These are phyloP conservation scores for Colletotrichum incanum DNA, from an alignment of 2,329 filamentous ascomycete species.

Conservation along the genomic window DNA sequence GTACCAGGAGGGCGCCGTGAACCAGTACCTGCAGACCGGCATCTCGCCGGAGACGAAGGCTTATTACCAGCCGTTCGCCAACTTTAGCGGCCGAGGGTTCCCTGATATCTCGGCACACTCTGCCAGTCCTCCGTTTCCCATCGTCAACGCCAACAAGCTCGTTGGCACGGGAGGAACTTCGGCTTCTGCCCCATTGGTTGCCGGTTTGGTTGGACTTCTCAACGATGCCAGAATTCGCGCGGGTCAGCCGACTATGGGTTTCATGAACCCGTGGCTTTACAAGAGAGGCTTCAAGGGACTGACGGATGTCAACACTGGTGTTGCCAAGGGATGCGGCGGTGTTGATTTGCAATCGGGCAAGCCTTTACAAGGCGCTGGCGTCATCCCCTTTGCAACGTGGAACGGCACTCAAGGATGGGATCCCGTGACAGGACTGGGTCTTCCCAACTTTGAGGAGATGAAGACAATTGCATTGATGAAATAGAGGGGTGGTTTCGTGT, in stretches of 20 bases:
- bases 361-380: slow-evolving; percentile 46
- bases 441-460: slow-evolving; percentile 58
- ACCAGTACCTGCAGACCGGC: slow-evolving; percentile 56
- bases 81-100: slow-evolving; percentile 68
- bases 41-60: slow-evolving; percentile 56
- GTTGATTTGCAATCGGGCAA: slow-evolving; percentile 46
- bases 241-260: slow-evolving; percentile 70
- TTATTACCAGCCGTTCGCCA: slow-evolving; percentile 65
- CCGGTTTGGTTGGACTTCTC: slow-evolving; percentile 74
- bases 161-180: slow-evolving; percentile 53
- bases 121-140: slow-evolving; percentile 45
- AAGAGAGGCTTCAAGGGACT: slow-evolving; percentile 50
- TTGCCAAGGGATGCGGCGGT: slow-evolving; percentile 47
- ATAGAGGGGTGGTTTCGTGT: slow-evolving; percentile 28
- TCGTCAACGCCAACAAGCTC: slow-evolving; percentile 49
- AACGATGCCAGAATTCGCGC: slow-evolving; percentile 73
- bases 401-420: slow-evolving; percentile 58
- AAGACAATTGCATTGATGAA: slow-evolving; percentile 39
- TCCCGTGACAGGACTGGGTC: slow-evolving; percentile 60
- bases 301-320: slow-evolving; percentile 53
- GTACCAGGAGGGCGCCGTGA: slow-evolving; percentile 64
- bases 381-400: slow-evolving; percentile 49
- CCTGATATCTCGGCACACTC: slow-evolving; percentile 75
- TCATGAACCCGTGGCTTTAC: slow-evolving; percentile 76
- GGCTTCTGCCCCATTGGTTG: slow-evolving; percentile 75